These are phyloP conservation scores for Penicillium roqueforti DNA, from an alignment of 495 filamentous ascomycete genomes.

Conservation along the genomic window DNA sequence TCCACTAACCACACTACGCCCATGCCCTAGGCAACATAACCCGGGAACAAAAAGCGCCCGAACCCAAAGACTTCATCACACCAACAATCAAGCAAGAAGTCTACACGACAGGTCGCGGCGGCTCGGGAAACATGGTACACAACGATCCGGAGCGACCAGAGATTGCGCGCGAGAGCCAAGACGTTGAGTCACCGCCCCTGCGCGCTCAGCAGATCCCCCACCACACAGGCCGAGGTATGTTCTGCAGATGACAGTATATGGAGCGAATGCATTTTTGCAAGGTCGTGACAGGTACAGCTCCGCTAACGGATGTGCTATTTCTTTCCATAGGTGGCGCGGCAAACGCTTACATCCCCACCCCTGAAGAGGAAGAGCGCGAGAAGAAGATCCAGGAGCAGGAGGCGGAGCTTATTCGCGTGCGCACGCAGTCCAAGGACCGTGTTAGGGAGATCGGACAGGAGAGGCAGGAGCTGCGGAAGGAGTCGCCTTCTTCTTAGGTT, in stretches of 20 bases:
- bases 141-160: slow-evolving; percentile 59
- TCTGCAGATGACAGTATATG: neutral
- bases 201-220: slow-evolving; percentile 41
- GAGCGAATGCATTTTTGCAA: neutral
- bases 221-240: slow-evolving; percentile 45
- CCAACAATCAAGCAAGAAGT: slow-evolving; percentile 76
- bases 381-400: slow-evolving; percentile 30
- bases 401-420: slow-evolving; percentile 35
- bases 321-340: slow-evolving; percentile 36
- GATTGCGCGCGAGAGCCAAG: slow-evolving; percentile 73
- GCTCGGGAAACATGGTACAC: slow-evolving; percentile 71
- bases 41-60: slow-evolving; percentile 48
- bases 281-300: neutral
- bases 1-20: neutral
- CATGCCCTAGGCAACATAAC: slow-evolving; percentile 64
- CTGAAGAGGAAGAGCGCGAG: slow-evolving; percentile 36
- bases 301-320: neutral
- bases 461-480: slow-evolving; percentile 23
- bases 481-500: slow-evolving; percentile 17
- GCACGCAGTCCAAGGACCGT: slow-evolving; percentile 37
- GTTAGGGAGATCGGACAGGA: slow-evolving; percentile 33
- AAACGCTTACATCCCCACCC: slow-evolving; percentile 40
- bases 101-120: slow-evolving; percentile 78
- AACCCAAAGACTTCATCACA: slow-evolving; percentile 64
- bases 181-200: slow-evolving; percentile 61